These are phyloP conservation scores for Talaromyces thailandensis DNA, from an alignment of 495 filamentous ascomycete genomes.

Conservation along the genomic window DNA sequence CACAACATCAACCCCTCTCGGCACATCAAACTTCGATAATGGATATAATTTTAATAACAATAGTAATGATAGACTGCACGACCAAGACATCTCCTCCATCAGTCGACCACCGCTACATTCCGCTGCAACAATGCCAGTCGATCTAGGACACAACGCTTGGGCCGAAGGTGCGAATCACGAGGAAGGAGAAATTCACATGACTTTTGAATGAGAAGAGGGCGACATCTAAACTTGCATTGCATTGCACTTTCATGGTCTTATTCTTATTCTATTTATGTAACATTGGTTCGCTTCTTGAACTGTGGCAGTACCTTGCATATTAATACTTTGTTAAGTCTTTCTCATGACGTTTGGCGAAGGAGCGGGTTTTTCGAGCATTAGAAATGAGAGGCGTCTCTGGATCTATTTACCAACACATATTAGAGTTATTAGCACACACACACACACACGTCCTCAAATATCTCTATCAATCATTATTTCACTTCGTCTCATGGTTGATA, in stretches of 20 bases:
- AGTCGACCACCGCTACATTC: slow-evolving; percentile 32
- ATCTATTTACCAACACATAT: not conserved
- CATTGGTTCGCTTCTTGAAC: not conserved
- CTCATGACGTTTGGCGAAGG: not conserved
- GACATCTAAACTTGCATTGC: slow-evolving; percentile 3
- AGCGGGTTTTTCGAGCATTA: not conserved
- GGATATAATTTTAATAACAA: slow-evolving; percentile 1
- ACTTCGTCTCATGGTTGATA: not conserved
- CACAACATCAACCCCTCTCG: slow-evolving; percentile 14
- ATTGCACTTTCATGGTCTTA: not conserved
- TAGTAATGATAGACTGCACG: not conserved
- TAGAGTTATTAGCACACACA: not conserved
- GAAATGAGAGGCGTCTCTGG: not conserved
- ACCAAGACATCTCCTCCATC: slow-evolving; percentile 6
- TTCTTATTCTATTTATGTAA: slow-evolving; percentile 3
- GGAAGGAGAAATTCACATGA: slow-evolving; percentile 47
- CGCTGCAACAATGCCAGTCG: slow-evolving; percentile 27
- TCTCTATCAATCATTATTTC: no score
- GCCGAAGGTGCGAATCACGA: slow-evolving; percentile 58
- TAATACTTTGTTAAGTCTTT: not conserved
- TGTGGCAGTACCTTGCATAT: not conserved
- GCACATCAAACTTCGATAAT: slow-evolving; percentile 4
- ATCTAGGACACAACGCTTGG: slow-evolving; percentile 63
- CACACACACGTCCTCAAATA: no score
- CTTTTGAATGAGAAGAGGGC: slow-evolving; percentile 37